Base-by-base conservation (phyloP, 352 stramenopile genomes). In the Phytophthora chlamydospora region DNA sequence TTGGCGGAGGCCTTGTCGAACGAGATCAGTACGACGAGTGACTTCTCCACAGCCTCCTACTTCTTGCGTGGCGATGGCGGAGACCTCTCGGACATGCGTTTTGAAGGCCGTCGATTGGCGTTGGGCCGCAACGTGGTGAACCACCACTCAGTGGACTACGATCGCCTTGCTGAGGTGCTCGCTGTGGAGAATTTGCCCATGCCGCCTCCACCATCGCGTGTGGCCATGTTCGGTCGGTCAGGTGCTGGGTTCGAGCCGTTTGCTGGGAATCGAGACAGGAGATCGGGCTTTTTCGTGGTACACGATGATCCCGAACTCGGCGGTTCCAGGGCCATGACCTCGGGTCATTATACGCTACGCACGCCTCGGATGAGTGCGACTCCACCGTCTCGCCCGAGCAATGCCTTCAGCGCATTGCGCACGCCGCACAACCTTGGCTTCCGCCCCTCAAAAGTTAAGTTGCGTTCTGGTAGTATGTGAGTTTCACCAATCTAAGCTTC, bases 141-240 rank as follows among this genome's bases (percentile, higher is more conserved):
- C 60, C 80, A 89, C 50, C 77, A 87, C 52, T 84, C 76, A n/a
- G 80, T 89, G 19, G 72, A 80, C 53, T 83, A 83, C 57, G 74
- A 83, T 43, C 74, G 71, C 13, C 58, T 83, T 9, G 64, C 62
- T 1, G 71, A 83, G 35, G 58, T 62, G 17, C 50, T 83, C 3
- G 58, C 51, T 0, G 58, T 63, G 6, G 71, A 78, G 40, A 76
- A 80, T 13, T 43, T 80, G 33, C 71, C 74, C 21, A 66, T 83
- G 60, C 74, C 74, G 5, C 74, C 74, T 11, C 71, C 80, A 2
- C 80, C 80, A 8, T 73, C 77, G 33, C 80, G 80, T 64, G 80
- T 89, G 38, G 79, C 75, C 24, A 87, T 89, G 80, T 89, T 84
- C 42, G 80, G 80, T 58, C 79, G 70, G 17, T 83, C 70, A 4